Evolutionary conservation across 257 asterid genomes (phyloP), one percentile per base, ranked within the genome.

Genomic region (Solanum habrochaites): DNA sequence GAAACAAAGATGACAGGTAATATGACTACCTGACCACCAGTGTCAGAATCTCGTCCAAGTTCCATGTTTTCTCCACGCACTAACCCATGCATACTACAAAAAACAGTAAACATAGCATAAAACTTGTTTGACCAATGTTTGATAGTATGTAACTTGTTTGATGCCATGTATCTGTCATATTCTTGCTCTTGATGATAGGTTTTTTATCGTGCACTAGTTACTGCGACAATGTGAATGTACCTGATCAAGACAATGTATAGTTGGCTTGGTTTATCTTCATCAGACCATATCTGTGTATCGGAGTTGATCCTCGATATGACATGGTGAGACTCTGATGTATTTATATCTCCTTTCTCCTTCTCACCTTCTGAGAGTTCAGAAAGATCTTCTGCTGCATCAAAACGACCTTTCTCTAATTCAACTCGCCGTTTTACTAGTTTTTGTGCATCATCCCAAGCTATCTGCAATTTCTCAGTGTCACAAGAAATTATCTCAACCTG

Each of bases 21-120:
- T 74, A 39, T 74, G 32, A 25, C 15, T 91, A 93, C 93, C 95
- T 93, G 95, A 66, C 98, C 97, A 87, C 97, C 97, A 8, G 98
- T 93, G 89, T 93, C 98, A 64, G 95, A 92, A 89, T 94, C 97
- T 60, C 95, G 91, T 86, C 97, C 95, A 52, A 93, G 97, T 89
- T 94, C 95, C 98, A 94, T 91, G 92, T 93, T 90, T 90, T 93
- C 95, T 86, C 97, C 97, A 16, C 97, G 93, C 86, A 93, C 92
- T 95, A 93, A 90, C 69, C 97, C 96, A 8, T 94, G 98, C 83
- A 92, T 91, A 92, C 98, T 94, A 83, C 92, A 89, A 20, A 35
- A 87, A 88, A 88, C 74, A 87, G 85, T 82, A 66, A 72, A 75
- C 78, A 75, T 77, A 86, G 70, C 43, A 66, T 83, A 85, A 83